phyloP scores from a whole-genome alignment of 768 basidiomycete genomes.

The Lactifluus piperatus region DNA sequence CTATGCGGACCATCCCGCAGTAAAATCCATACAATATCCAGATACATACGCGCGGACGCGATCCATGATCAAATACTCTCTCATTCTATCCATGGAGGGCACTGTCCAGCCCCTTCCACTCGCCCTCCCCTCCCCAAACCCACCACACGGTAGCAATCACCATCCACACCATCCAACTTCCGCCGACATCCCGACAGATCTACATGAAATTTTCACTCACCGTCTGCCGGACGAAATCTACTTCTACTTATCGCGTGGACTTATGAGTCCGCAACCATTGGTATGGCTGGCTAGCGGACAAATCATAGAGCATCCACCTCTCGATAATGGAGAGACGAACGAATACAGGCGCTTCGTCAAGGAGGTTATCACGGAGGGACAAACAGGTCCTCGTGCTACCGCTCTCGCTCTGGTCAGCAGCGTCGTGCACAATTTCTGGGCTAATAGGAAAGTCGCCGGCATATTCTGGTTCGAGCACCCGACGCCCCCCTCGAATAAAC shows the following conservation, averaged over 20 bases:
- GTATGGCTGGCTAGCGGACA: conserved; percentile 92
- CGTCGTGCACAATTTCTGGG: conserved; percentile 76
- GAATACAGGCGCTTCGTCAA: conserved; percentile 94
- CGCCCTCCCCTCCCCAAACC: conserved; percentile 44
- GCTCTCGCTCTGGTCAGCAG: conserved; percentile 81
- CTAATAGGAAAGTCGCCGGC: conserved; percentile 60
- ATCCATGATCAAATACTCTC: conserved; percentile 84
- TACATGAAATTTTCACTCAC: conserved; percentile 92
- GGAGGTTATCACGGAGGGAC: conserved; percentile 92
- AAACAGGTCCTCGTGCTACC: conserved; percentile 88
- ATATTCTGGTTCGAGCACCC: conserved; percentile 69
- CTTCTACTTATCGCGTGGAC: conserved; percentile 90
- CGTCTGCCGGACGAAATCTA: conserved; percentile 94
- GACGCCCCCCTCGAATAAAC: conserved; percentile 39
- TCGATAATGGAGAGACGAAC: conserved; percentile 91
- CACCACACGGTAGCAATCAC: conserved; percentile 43
- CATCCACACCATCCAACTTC: conserved; percentile 65
- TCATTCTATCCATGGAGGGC: conserved; percentile 85
- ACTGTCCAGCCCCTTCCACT: conserved; percentile 71
- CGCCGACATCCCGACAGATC: conserved; percentile 81
- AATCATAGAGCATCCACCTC: conserved; percentile 76
- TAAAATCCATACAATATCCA: conserved; percentile 68
- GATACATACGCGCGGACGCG: conserved; percentile 87
- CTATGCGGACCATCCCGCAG: conserved; percentile 71
- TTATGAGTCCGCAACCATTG: conserved; percentile 80